Evolutionary conservation across 2,329 filamentous ascomycete genomes (phyloP).

Genomic region (Dactylonectria macrodidyma): DNA sequence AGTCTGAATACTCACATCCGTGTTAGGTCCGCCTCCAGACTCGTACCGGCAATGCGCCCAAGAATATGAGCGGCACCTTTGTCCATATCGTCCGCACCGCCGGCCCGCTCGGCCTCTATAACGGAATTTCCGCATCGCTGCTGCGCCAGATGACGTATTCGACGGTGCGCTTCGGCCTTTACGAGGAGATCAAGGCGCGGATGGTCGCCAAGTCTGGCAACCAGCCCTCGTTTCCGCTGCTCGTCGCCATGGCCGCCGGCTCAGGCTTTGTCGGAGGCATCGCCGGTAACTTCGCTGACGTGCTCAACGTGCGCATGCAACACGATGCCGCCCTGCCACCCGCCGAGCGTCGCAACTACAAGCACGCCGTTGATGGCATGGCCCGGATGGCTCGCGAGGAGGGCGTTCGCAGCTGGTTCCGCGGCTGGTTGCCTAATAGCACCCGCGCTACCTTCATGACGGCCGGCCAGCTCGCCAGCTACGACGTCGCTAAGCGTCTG

Average conservation of each 20-base stretch:
- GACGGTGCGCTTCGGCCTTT: constrained; percentile 95
- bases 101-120: constrained; percentile 87
- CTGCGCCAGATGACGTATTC: constrained; percentile 96
- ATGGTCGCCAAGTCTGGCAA: constrained; percentile 63
- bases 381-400: constrained; percentile 90
- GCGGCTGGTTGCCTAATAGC: constrained; percentile 88
- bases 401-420: constrained; percentile 82
- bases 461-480: constrained; percentile 85
- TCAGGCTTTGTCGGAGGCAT: constrained; percentile 93
- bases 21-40: constrained; percentile 88
- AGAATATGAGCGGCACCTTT: constrained; percentile 89
- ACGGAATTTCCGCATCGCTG: constrained; percentile 91
- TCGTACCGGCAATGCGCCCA: constrained; percentile 80
- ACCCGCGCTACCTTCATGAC: constrained; percentile 90
- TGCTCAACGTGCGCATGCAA: constrained; percentile 99
- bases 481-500: constrained; percentile 84
- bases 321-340: constrained; percentile 85
- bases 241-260: constrained; percentile 85
- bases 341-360: constrained; percentile 87
- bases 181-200: constrained; percentile 89
- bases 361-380: constrained; percentile 88
- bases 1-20: constrained; percentile 25
- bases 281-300: constrained; percentile 94
- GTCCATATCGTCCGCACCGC: constrained; percentile 83
- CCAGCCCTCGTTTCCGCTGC: constrained; percentile 78